Evolutionary conservation across 2,329 filamentous ascomycete species (phyloP).

Genomic region (Colletotrichum destructivum): DNA sequence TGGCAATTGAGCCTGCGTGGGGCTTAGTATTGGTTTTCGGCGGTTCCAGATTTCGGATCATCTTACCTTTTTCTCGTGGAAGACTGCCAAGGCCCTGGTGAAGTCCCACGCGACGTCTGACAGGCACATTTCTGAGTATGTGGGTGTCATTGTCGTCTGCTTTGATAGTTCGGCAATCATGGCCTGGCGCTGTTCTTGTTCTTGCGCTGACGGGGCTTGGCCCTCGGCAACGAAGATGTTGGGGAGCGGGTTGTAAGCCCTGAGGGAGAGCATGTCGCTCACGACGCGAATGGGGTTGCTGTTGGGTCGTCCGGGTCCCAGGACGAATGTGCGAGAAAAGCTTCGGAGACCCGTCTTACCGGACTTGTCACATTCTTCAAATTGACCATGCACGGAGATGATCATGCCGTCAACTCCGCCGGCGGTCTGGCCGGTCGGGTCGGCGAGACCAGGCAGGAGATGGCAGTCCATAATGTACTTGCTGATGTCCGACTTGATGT

Average conservation of each 20-base stretch:
- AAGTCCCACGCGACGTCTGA: slow-evolving; percentile 86
- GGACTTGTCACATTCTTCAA: slow-evolving; percentile 78
- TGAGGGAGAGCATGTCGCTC: slow-evolving; percentile 83
- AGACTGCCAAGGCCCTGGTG: slow-evolving; percentile 80
- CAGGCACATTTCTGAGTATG: slow-evolving; percentile 87
- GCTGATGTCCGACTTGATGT: slow-evolving; percentile 74
- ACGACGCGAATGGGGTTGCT: slow-evolving; percentile 79
- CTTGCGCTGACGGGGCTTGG: slow-evolving; percentile 47
- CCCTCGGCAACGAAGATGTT: slow-evolving; percentile 54
- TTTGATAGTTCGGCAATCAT: slow-evolving; percentile 83
- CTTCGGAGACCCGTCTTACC: slow-evolving; percentile 76
- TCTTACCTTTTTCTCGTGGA: slow-evolving; percentile 81
- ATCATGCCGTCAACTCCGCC: slow-evolving; percentile 82
- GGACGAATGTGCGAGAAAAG: slow-evolving; percentile 85
- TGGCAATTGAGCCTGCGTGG: slow-evolving; percentile 60
- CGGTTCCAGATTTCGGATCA: slow-evolving; percentile 10
- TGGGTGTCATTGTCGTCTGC: slow-evolving; percentile 83
- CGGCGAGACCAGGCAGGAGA: slow-evolving; percentile 78
- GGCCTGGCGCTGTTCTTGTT: slow-evolving; percentile 69
- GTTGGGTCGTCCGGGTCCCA: slow-evolving; percentile 80
- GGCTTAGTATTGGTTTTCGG: slow-evolving; percentile 21
- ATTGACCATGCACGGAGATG: slow-evolving; percentile 86
- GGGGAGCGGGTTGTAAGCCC: slow-evolving; percentile 72
- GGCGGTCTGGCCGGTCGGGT: slow-evolving; percentile 75
- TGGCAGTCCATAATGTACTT: slow-evolving; percentile 91